Evolutionary conservation across 305 asterid species (phyloP).

Genomic region (Plantago lanceolata): DNA sequence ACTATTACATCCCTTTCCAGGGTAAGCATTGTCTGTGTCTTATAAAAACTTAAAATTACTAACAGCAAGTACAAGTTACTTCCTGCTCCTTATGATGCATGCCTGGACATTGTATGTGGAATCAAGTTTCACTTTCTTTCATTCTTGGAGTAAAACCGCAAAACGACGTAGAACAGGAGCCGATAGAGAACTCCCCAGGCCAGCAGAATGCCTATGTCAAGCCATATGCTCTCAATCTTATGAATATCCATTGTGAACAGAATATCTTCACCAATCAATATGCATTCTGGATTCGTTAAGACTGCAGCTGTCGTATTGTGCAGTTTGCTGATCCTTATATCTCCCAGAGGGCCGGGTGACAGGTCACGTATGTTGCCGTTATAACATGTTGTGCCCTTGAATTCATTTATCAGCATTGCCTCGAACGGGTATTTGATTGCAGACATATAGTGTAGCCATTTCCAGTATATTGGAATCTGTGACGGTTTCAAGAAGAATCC

Average conservation of each 20-base stretch:
- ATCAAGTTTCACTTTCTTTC: constrained; percentile 49
- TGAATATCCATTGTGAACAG: constrained; percentile 62
- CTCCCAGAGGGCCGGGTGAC: constrained; percentile 80
- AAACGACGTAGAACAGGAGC: constrained; percentile 65
- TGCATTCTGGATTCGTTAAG: constrained; percentile 33
- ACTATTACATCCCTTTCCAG: not conserved
- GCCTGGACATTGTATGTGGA: not conserved
- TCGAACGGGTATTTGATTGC: constrained; percentile 91
- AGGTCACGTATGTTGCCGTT: constrained; percentile 46
- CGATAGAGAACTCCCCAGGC: constrained; percentile 87
- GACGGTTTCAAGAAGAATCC: constrained; percentile 82
- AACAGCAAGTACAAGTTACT: not conserved
- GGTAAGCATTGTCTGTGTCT: not conserved
- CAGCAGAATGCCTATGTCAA: constrained; percentile 58
- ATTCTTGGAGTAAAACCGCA: constrained; percentile 78
- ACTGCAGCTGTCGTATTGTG: constrained; percentile 34
- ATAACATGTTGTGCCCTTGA: constrained; percentile 57
- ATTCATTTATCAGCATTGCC: constrained; percentile 72
- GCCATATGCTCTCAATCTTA: constrained; percentile 55
- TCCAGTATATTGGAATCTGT: constrained; percentile 63
- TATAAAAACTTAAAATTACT: not conserved
- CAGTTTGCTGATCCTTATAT: constrained; percentile 52
- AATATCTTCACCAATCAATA: constrained; percentile 69
- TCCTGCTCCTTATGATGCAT: not conserved
- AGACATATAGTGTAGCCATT: constrained; percentile 81